Percentiles rank a stretch among this genome's conserved stretches.
phyloP scores from a whole-genome alignment of 2,329 filamentous ascomycete species.

The Hypoxylon sp. region DNA sequence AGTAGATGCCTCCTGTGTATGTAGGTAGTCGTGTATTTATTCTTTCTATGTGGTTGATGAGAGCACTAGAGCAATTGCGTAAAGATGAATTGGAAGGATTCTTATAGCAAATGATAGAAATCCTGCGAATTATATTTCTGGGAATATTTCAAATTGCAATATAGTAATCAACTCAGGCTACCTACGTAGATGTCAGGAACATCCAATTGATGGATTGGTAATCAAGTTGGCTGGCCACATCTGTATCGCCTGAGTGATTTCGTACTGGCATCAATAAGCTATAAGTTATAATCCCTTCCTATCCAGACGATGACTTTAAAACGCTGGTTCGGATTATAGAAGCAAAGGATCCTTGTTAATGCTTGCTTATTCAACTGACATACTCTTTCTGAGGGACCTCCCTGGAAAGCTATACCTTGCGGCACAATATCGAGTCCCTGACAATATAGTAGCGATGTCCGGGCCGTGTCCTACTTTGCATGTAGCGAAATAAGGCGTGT shows the following conservation, averaged over 20 bases:
- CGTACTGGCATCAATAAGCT: not conserved
- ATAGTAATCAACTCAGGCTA: not conserved
- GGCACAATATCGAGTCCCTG: not conserved
- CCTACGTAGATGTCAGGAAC: not conserved
- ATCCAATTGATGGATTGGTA: not conserved
- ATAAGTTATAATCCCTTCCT: not conserved
- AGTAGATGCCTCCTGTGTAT: not conserved
- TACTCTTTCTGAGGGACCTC: not conserved
- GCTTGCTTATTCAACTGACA: not conserved
- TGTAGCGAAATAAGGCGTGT: not conserved
- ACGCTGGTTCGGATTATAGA: not conserved
- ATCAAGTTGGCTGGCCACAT: not conserved
- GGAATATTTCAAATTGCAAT: not conserved
- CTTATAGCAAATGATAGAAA: not conserved
- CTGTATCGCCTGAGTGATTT: too few species aligned
- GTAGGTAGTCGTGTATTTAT: not conserved
- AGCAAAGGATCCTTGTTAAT: not conserved
- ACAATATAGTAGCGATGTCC: not conserved
- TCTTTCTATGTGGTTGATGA: not conserved
- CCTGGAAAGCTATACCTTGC: too few species aligned
- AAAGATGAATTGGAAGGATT: not conserved
- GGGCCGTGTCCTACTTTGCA: not conserved
- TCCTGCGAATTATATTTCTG: not conserved
- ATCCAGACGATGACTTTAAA: not conserved
- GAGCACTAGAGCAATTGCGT: not conserved